These are phyloP conservation scores for Zygosaccharomyces bailii DNA, from an alignment of 805 yeast species.

Conservation along the genomic window DNA sequence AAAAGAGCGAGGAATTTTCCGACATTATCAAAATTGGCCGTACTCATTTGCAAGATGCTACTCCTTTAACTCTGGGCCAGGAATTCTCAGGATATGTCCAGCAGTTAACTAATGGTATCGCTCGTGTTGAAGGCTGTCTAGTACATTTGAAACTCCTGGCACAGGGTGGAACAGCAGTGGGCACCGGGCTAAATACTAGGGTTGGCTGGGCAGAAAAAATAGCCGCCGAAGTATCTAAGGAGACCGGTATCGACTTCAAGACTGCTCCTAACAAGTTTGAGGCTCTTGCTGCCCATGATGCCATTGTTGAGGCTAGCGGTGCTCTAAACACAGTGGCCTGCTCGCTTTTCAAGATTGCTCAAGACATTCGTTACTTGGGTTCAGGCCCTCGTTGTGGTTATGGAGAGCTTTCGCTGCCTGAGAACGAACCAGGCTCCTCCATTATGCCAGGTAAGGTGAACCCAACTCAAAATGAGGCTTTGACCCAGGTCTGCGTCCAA, in stretches of 20 bases:
- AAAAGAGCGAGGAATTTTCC: constrained; percentile 77
- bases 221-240: constrained; percentile 78
- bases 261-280: constrained; percentile 99
- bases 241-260: constrained; percentile 83
- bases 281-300: constrained; percentile 98
- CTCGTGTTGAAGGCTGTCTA: constrained; percentile 72
- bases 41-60: constrained; percentile 98
- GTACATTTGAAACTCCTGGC: constrained; percentile 80
- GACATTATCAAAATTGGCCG: constrained; percentile 97
- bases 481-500: constrained; percentile 97
- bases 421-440: constrained; percentile 98
- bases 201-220: constrained; percentile 84
- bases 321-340: constrained; percentile 94
- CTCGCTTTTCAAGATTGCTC: constrained; percentile 92
- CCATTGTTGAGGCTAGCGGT: constrained; percentile 95
- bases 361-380: constrained; percentile 96
- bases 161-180: constrained; percentile 99
- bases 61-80: constrained; percentile 96
- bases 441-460: constrained; percentile 99
- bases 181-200: constrained; percentile 95
- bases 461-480: constrained; percentile 98
- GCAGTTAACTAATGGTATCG: constrained; percentile 88
- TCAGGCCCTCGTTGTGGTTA: constrained; percentile 99
- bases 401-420: constrained; percentile 92
- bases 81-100: constrained; percentile 96